Evolutionary conservation across 225 moss, liverwort and hornwort genomes (phyloP), one percentile per base, ranked within the genome.

Genomic region (Asterella californica): DNA sequence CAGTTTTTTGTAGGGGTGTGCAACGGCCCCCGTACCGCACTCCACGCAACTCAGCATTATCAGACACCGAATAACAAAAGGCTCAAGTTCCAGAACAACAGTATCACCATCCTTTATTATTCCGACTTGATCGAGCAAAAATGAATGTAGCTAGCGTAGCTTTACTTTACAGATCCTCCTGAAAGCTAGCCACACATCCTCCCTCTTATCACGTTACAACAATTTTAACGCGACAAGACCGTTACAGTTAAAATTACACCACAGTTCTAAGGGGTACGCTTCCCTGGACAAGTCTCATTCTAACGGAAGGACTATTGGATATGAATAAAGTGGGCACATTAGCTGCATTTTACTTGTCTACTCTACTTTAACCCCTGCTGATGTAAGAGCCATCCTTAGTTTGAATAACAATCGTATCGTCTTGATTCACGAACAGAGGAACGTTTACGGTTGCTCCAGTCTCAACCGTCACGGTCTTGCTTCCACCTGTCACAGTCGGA

Each of bases 341-440:
- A 34, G 32, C 57, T 32, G 75, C 30, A 55, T 53, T 69, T 25
- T 25, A 68, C 79, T 67, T 68, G 9, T 4, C 1, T 15, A 30
- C 45, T 63, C 27, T 68, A n/a, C 29, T 24, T 82, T 88, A 83
- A n/a, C 55, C 89, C 54, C 95, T 93, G 82, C 37, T 92, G 78
- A 95, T 90, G 59, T 95, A 99, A 38, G 90, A 85, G 27, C 92
- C 87, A 60, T 91, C 93, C 86, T 93, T 93, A 27, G 97, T 94
- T 70, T 97, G 94, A 61, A 95, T 86, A 48, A 93, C 85, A 67
- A 95, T 91, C 12, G 80, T 79, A 61, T 99, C 99, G 24, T 92
- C 99, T 83, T 86, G 83, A 75, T 89, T 90, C 76, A 95, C 95
- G 70, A 99, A 99, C 4, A 95, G 80, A 36, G 97, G 97, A 69